Percentiles rank a stretch among this genome's conserved stretches.
Evolutionary conservation across 2,329 filamentous ascomycete genomes (phyloP).

Genomic region (Calonectria pteridis): DNA sequence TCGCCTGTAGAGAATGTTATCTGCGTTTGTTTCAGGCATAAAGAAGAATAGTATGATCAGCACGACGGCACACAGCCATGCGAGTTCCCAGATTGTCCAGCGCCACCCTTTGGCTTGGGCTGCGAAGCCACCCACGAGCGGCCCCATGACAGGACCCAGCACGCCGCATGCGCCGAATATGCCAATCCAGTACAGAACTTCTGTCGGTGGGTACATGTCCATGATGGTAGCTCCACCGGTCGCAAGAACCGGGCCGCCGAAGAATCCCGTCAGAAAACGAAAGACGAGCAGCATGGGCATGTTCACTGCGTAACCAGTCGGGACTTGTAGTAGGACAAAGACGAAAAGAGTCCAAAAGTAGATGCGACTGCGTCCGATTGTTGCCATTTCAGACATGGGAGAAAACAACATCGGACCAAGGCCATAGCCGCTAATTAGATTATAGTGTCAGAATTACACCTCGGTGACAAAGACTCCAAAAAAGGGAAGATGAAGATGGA

Average conservation of each 20-base stretch:
- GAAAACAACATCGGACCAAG: conserved; percentile 34
- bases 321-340: conserved; percentile 30
- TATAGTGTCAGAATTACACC: not conserved
- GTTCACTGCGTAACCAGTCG: conserved; percentile 28
- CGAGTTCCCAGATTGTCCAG: conserved; percentile 43
- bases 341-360: conserved; percentile 33
- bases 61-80: conserved; percentile 33
- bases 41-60: conserved; percentile 40
- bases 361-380: conserved; percentile 31
- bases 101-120: conserved; percentile 32
- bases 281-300: conserved; percentile 32
- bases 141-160: not conserved
- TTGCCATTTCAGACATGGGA: conserved; percentile 33
- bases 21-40: conserved; percentile 40
- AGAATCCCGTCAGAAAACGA: conserved; percentile 38
- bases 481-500: not conserved
- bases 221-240: conserved; percentile 23
- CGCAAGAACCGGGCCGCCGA: conserved; percentile 27
- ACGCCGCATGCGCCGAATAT: conserved; percentile 13
- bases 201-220: conserved; percentile 20
- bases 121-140: conserved; percentile 3
- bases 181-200: conserved; percentile 18
- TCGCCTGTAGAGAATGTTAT: conserved; percentile 39
- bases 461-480: not conserved
- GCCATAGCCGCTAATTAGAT: conserved; percentile 16